Evolutionary conservation across 73 alveolate genomes (phyloP).

Genomic region (Diophrys sp.): DNA sequence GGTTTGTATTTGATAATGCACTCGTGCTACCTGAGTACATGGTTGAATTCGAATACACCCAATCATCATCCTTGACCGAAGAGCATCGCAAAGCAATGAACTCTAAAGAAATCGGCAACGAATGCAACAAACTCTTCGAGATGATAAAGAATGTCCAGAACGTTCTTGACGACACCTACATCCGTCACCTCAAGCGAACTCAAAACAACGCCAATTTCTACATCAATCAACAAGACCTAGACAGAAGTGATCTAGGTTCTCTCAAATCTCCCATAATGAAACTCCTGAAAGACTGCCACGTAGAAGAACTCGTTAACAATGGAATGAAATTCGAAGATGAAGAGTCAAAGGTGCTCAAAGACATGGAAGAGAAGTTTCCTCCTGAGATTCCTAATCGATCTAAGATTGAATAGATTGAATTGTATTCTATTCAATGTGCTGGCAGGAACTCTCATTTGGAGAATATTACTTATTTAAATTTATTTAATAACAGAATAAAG

Average conservation of each 20-base stretch:
- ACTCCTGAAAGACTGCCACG: conserved; percentile 58
- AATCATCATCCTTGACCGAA: not conserved
- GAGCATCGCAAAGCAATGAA: conserved; percentile 7
- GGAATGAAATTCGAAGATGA: conserved; percentile 35
- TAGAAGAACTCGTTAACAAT: conserved; percentile 33
- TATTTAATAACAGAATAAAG: conserved; percentile 80
- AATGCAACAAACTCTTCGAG: conserved; percentile 23
- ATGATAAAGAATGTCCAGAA: conserved; percentile 31
- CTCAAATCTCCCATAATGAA: conserved; percentile 56
- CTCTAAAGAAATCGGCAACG: conserved; percentile 11
- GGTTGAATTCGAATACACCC: conserved; percentile 79
- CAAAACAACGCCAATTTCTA: conserved; percentile 6
- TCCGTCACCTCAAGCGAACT: conserved; percentile 25
- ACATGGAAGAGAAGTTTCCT: conserved; percentile 36
- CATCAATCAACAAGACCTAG: conserved; percentile 57
- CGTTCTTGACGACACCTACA: conserved; percentile 44
- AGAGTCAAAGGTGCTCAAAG: conserved; percentile 23
- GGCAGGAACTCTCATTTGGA: conserved; percentile 39
- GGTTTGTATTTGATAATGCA: conserved; percentile 84
- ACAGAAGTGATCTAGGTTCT: conserved; percentile 69
- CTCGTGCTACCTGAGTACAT: conserved; percentile 84
- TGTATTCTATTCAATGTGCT: conserved; percentile 1
- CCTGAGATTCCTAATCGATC: conserved; percentile 61
- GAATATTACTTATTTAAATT: conserved; percentile 72
- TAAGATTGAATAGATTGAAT: conserved; percentile 25